A percentile compares a stretch with the other conserved stretches of the same genome.
phyloP scores from a whole-genome alignment of 2,329 filamentous ascomycete genomes.

The Hymenoscyphus scutula region DNA sequence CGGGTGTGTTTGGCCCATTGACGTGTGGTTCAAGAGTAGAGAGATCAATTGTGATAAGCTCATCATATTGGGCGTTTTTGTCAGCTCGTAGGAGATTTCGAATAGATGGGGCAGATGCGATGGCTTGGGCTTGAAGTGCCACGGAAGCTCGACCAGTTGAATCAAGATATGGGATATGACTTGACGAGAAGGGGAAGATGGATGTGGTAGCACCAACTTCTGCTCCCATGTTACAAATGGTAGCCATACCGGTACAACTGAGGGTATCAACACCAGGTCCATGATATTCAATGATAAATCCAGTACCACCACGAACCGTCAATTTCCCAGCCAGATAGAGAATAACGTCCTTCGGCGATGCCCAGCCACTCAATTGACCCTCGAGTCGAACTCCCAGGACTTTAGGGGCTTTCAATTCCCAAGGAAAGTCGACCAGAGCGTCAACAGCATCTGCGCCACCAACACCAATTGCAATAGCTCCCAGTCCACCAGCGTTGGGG shows the following conservation, averaged over 20 bases:
- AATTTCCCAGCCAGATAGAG: conserved; percentile 83
- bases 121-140: conserved; percentile 33
- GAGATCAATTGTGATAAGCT: conserved; percentile 86
- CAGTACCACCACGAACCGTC: conserved; percentile 91
- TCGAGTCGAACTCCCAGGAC: conserved; percentile 82
- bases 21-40: conserved; percentile 90
- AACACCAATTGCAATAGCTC: conserved; percentile 92
- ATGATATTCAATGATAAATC: conserved; percentile 91
- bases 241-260: conserved; percentile 91
- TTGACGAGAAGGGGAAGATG: conserved; percentile 81
- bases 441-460: conserved; percentile 97
- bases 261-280: conserved; percentile 86
- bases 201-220: conserved; percentile 80
- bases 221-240: conserved; percentile 88
- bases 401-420: conserved; percentile 95
- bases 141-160: conserved; percentile 69
- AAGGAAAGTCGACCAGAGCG: conserved; percentile 91
- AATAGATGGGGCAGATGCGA: conserved; percentile 39
- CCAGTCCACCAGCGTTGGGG: conserved; percentile 92
- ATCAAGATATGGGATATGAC: conserved; percentile 80
- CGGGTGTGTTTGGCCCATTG: conserved; percentile 95
- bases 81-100: conserved; percentile 74
- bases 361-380: conserved; percentile 85
- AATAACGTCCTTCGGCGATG: conserved; percentile 93
- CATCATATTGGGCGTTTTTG: conserved; percentile 79